These are phyloP conservation scores for Quercus gilva DNA, from an alignment of 306 rosid genomes.

Conservation along the genomic window DNA sequence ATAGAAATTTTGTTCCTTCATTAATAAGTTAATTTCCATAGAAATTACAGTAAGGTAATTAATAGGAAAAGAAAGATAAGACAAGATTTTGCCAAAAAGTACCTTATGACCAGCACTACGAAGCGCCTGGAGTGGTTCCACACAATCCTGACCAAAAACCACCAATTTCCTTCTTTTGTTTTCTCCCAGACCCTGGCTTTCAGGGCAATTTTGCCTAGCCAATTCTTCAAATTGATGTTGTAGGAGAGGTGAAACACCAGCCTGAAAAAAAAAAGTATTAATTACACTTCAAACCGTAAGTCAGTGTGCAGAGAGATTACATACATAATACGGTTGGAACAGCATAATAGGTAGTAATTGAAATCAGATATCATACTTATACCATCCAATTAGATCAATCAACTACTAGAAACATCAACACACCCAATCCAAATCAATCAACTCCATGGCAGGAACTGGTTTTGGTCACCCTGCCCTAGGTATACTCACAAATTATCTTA, in stretches of 20 bases:
- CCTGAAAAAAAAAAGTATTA: conserved; percentile 36
- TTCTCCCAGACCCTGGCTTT: conserved; percentile 33
- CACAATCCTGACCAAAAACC: conserved; percentile 87
- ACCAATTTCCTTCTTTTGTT: conserved; percentile 62
- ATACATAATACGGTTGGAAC: not conserved
- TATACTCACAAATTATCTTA: too few species aligned
- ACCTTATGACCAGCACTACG: conserved; percentile 76
- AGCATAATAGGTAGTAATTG: not conserved
- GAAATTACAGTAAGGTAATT: too few species aligned
- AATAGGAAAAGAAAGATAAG: not conserved
- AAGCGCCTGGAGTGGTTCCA: conserved; percentile 90
- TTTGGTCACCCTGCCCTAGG: too few species aligned
- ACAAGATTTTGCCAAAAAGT: conserved; percentile 16
- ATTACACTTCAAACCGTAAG: not conserved
- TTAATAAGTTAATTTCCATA: too few species aligned
- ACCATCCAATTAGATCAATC: not conserved
- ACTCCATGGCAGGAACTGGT: too few species aligned
- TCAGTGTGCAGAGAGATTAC: not conserved
- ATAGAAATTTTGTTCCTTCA: too few species aligned
- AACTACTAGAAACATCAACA: not conserved
- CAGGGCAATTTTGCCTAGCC: conserved; percentile 55
- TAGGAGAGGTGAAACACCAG: conserved; percentile 79
- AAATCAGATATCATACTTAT: not conserved
- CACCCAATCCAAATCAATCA: not conserved
- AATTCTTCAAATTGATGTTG: conserved; percentile 81